phyloP scores from a whole-genome alignment of 2,329 filamentous ascomycete genomes.

The Penicillium corylophilum region DNA sequence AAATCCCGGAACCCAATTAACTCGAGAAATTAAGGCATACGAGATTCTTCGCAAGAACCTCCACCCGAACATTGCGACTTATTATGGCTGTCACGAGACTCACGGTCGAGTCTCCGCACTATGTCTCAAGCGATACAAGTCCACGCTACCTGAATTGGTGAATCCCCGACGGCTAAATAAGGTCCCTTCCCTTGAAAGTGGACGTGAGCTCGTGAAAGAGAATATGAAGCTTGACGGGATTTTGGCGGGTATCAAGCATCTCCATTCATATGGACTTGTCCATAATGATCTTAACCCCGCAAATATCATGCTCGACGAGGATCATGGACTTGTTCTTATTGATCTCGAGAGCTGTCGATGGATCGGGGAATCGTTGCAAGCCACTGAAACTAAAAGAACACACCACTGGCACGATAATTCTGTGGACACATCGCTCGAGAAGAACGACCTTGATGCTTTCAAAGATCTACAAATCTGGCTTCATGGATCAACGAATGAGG shows the following conservation, averaged over 20 bases:
- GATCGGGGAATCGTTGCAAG: constrained; percentile 18
- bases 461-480: constrained; percentile 10
- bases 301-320: constrained; percentile 32
- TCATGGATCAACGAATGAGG: background rate
- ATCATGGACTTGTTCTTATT: constrained; percentile 24
- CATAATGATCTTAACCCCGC: constrained; percentile 33
- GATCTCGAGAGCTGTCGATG: constrained; percentile 33
- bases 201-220: constrained; percentile 14
- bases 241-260: constrained; percentile 28
- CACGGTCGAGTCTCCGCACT: constrained; percentile 23
- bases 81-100: constrained; percentile 19
- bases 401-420: constrained; percentile 19
- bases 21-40: constrained; percentile 22
- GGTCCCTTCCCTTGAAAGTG: constrained; percentile 18
- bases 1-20: constrained; percentile 20
- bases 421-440: constrained; percentile 14
- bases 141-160: constrained; percentile 22
- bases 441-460: constrained; percentile 23
- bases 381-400: constrained; percentile 18
- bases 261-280: constrained; percentile 29
- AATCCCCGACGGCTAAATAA: constrained; percentile 22
- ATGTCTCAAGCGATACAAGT: constrained; percentile 27
- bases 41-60: constrained; percentile 26
- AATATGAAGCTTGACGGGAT: constrained; percentile 19
- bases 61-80: constrained; percentile 29